Evolutionary conservation across 1,139 yeast species (phyloP).

Genomic region (Geotrichum australiense): DNA sequence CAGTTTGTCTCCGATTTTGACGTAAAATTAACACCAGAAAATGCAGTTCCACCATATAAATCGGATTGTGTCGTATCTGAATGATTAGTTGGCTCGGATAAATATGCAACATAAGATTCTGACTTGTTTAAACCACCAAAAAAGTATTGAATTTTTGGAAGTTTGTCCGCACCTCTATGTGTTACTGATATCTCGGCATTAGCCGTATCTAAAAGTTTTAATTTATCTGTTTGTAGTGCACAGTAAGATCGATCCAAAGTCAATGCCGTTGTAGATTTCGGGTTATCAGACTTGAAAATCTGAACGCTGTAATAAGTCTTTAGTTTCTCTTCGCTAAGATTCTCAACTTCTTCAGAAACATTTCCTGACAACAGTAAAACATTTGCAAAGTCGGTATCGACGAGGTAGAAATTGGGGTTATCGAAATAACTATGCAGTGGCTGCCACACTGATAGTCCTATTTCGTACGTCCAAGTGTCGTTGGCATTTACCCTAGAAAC

Average conservation of each 20-base stretch:
- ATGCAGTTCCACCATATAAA: slow-evolving; percentile 60
- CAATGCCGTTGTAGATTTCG: slow-evolving; percentile 19
- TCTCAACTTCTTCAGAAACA: slow-evolving; percentile 20
- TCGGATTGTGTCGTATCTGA: slow-evolving; percentile 15
- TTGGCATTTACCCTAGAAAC: slow-evolving; percentile 4
- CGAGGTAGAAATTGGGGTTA: slow-evolving; percentile 49
- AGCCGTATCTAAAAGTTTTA: slow-evolving; percentile 33
- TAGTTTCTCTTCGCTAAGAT: slow-evolving; percentile 34
- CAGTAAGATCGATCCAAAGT: slow-evolving; percentile 58
- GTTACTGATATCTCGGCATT: slow-evolving; percentile 41
- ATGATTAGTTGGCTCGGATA: slow-evolving; percentile 44
- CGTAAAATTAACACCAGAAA: slow-evolving; percentile 50
- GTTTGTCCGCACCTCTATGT: slow-evolving; percentile 43
- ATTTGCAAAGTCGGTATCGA: slow-evolving; percentile 68
- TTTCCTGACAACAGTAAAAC: slow-evolving; percentile 66
- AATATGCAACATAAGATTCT: slow-evolving; percentile 58
- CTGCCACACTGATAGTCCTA: slow-evolving; percentile 63
- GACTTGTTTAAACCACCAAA: slow-evolving; percentile 55
- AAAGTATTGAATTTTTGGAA: slow-evolving; percentile 50
- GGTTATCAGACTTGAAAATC: slow-evolving; percentile 33
- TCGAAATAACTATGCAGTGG: slow-evolving; percentile 67
- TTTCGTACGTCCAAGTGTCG: slow-evolving; percentile 42
- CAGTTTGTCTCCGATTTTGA: slow-evolving; percentile 55
- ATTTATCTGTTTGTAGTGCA: slow-evolving; percentile 48
- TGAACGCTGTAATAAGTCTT: slow-evolving; percentile 41